A percentile compares a stretch with the other conserved stretches of the same genome.
Conservation (phyloP, 805 yeast genomes). For the Jamesozyma piceae region DNA sequence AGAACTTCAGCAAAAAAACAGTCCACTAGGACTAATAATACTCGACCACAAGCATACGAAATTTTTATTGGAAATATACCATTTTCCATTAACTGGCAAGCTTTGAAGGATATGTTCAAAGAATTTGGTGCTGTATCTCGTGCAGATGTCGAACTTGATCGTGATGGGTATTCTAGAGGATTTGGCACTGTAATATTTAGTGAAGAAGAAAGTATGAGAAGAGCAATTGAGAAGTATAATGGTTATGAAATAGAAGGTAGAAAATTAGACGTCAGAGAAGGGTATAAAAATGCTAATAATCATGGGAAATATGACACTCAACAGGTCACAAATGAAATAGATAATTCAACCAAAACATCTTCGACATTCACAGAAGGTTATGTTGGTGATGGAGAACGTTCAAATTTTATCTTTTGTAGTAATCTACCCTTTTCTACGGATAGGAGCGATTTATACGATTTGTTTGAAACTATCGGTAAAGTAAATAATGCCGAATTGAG, state of each 20-base stretch:
- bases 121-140: slow-evolving; percentile 68
- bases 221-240: slow-evolving; percentile 62
- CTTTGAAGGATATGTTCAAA: slow-evolving; percentile 74
- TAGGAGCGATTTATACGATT: slow-evolving; percentile 70
- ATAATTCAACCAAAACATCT: neutral
- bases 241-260: slow-evolving; percentile 41
- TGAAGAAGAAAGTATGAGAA: slow-evolving; percentile 53
- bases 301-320: neutral
- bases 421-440: slow-evolving; percentile 90
- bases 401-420: slow-evolving; percentile 53
- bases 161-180: slow-evolving; percentile 65
- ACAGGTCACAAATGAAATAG: neutral
- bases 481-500: slow-evolving; percentile 72
- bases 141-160: slow-evolving; percentile 65
- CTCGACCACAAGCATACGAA: slow-evolving; percentile 31
- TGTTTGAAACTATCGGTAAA: slow-evolving; percentile 75
- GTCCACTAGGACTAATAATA: slow-evolving; percentile 2
- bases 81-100: slow-evolving; percentile 73
- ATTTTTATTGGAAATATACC: slow-evolving; percentile 79
- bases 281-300: neutral
- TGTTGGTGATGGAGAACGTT: slow-evolving; percentile 49
- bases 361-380: slow-evolving; percentile 61
- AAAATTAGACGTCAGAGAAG: slow-evolving; percentile 8
- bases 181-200: slow-evolving; percentile 72
- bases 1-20: slow-evolving; percentile 4